Evolutionary conservation across 176 grass and related monocot species (phyloP).

Genomic region (Oryza glumipatula): DNA sequence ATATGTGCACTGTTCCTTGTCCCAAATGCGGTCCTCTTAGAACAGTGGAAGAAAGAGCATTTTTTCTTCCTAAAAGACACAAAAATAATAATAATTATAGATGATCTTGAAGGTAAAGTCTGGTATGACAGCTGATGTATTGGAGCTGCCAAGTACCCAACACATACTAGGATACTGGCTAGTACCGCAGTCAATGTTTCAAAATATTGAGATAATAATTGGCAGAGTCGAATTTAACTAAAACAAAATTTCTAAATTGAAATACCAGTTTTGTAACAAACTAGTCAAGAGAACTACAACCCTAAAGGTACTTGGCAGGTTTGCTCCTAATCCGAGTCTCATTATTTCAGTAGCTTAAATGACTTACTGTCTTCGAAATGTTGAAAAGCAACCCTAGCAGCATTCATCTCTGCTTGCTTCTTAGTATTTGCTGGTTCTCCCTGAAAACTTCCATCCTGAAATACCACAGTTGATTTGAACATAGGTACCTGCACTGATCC

Average conservation of each 20-base stretch:
- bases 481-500: constrained; percentile 3
- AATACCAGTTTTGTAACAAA: neutral
- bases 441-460: constrained; percentile 53
- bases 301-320: constrained; percentile 4
- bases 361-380: constrained; percentile 63
- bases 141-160: neutral
- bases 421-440: constrained; percentile 63
- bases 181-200: neutral
- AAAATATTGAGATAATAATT: neutral
- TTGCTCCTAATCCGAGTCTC: constrained; percentile 9
- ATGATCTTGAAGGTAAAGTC: neutral
- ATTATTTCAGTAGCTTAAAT: constrained; percentile 34
- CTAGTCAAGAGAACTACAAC: constrained; percentile 5
- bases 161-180: neutral
- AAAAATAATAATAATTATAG: neutral
- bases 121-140: neutral
- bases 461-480: constrained; percentile 62
- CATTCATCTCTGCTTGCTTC: constrained; percentile 74
- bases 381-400: constrained; percentile 66
- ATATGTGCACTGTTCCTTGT: constrained; percentile 17
- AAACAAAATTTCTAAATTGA: constrained; percentile 18
- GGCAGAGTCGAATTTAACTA: constrained; percentile 1
- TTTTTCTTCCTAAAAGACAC: constrained; percentile 39
- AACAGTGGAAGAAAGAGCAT: constrained; percentile 13
- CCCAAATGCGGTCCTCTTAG: constrained; percentile 26